Percentiles rank a stretch among this genome's conserved stretches.
phyloP scores from a whole-genome alignment of 2,329 filamentous ascomycete species.

The Pleomassaria siparia region DNA sequence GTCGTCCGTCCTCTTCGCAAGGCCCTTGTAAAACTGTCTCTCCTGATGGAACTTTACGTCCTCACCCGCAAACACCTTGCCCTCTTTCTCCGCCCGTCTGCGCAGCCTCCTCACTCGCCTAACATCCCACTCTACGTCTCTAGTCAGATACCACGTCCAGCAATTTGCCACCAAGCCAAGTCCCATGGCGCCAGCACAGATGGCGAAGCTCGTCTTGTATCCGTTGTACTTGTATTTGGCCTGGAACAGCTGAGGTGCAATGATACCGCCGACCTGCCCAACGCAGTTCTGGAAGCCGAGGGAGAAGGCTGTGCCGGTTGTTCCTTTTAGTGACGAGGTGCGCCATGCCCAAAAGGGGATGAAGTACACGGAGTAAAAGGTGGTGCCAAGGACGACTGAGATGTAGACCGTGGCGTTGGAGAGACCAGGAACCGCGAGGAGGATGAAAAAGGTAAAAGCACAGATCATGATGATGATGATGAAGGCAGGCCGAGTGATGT shows the following conservation, averaged over 20 bases:
- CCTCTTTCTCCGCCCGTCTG: conserved; percentile 3
- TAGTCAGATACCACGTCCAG: conserved; percentile 48
- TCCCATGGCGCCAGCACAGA: conserved; percentile 29
- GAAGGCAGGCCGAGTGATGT: conserved; percentile 42
- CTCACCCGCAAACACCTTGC: conserved; percentile 2
- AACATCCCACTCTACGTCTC: conserved; percentile 44
- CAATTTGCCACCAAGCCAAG: conserved; percentile 40
- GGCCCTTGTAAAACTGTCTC: not conserved
- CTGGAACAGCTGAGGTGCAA: conserved; percentile 50
- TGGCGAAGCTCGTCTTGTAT: conserved; percentile 5
- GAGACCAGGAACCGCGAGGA: conserved; percentile 38
- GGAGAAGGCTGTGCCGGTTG: conserved; percentile 49
- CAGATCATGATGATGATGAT: conserved; percentile 43
- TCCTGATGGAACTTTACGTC: conserved; percentile 1
- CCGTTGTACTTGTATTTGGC: conserved; percentile 40
- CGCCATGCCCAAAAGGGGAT: conserved; percentile 50
- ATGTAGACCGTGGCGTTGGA: conserved; percentile 42
- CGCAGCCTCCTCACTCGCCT: conserved; percentile 16
- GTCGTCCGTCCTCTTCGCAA: not conserved
- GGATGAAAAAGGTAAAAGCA: conserved; percentile 46
- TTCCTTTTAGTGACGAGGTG: conserved; percentile 7
- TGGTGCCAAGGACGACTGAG: conserved; percentile 45
- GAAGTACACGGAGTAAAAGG: conserved; percentile 48
- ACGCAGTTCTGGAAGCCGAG: conserved; percentile 48
- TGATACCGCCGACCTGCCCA: conserved; percentile 49